A percentile compares a stretch with the other conserved stretches of the same genome.
Conservation (phyloP, 148 eudicot genomes). For the Cornus florida region DNA sequence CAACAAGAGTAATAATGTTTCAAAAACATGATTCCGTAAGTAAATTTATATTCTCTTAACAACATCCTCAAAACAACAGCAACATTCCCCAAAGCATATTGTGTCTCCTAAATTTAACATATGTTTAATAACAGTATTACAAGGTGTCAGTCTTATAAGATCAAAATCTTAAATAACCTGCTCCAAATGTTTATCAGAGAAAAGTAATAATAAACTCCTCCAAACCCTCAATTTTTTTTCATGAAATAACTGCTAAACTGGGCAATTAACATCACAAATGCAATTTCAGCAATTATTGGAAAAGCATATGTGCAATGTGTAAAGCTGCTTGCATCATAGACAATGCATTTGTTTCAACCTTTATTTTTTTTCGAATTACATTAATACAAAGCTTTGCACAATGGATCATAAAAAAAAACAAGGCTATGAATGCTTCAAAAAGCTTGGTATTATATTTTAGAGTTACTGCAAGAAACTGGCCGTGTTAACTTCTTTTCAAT, state of each 20-base stretch:
- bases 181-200: background rate
- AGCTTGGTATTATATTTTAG: no score
- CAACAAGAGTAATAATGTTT: no score
- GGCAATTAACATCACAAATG: background rate
- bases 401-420: background rate
- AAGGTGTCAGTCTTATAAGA: background rate
- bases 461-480: background rate
- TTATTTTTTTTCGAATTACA: background rate
- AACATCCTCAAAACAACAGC: background rate
- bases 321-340: background rate
- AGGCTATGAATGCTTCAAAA: background rate
- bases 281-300: background rate
- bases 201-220: background rate
- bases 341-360: background rate
- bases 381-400: no score
- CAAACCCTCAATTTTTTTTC: background rate
- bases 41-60: no score
- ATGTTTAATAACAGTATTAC: background rate
- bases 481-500: background rate
- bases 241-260: background rate
- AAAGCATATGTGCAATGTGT: background rate
- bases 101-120: background rate
- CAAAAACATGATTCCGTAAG: no score
- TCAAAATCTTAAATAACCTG: background rate
- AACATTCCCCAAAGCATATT: background rate